Percentiles rank a stretch among this genome's conserved stretches.
These are phyloP conservation scores for Poa annua DNA, from an alignment of 176 grass and related monocot species.

Conservation along the genomic window DNA sequence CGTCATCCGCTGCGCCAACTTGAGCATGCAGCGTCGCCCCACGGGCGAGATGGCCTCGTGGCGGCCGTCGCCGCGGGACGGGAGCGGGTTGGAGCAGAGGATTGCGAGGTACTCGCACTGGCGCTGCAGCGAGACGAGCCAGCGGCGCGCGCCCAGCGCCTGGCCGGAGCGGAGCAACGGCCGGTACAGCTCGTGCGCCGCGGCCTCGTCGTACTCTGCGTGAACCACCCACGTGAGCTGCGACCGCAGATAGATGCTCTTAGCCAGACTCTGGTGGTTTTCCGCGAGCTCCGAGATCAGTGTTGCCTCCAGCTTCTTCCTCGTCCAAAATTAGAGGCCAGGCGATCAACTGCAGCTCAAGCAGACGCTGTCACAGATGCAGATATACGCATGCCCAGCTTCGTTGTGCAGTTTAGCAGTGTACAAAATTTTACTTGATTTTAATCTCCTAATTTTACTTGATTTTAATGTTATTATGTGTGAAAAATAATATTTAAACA, in stretches of 20 bases:
- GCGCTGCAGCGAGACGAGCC: slow-evolving; percentile 68
- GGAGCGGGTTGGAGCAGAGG: slow-evolving; percentile 58
- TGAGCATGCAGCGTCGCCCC: slow-evolving; percentile 70
- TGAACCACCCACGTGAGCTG: slow-evolving; percentile 82
- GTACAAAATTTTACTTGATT: no score
- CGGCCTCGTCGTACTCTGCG: slow-evolving; percentile 68
- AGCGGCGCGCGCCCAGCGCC: slow-evolving; percentile 70
- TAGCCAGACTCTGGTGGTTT: no score
- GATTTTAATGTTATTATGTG: no score
- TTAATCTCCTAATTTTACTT: no score
- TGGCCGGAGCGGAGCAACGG: slow-evolving; percentile 67
- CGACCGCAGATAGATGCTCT: no score
- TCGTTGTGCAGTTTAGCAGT: no score
- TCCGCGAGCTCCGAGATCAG: no score
- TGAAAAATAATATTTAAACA: no score
- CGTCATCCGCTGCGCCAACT: slow-evolving; percentile 72
- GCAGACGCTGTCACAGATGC: no score
- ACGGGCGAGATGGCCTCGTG: slow-evolving; percentile 51
- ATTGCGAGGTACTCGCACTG: slow-evolving; percentile 76
- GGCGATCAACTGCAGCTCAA: neutral
- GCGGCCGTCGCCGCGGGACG: slow-evolving; percentile 47
- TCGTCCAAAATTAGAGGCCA: slow-evolving; percentile 3
- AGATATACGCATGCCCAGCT: no score
- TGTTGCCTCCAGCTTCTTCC: slow-evolving; percentile 3
- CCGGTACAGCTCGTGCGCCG: slow-evolving; percentile 66